Percentiles rank a stretch among this genome's conserved stretches.
These are phyloP conservation scores for Talaromyces islandicus DNA, from an alignment of 2,329 filamentous ascomycete species.

Conservation along the genomic window DNA sequence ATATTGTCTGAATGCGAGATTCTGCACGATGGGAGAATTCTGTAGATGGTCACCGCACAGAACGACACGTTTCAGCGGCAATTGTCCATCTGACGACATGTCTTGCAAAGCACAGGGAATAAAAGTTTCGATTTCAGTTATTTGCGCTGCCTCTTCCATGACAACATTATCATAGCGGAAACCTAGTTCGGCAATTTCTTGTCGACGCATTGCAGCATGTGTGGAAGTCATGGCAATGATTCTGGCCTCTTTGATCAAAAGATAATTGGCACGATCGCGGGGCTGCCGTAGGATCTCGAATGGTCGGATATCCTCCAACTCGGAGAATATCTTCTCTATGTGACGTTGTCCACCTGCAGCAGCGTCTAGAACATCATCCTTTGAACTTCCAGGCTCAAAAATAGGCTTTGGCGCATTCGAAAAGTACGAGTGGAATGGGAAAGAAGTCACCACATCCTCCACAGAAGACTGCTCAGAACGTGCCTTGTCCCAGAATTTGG, in stretches of 20 bases:
- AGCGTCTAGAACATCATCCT: constrained; percentile 66
- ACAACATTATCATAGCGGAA: constrained; percentile 97
- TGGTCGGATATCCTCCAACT: constrained; percentile 86
- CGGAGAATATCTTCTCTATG: constrained; percentile 81
- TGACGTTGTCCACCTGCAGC: constrained; percentile 82
- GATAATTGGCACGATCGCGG: constrained; percentile 91
- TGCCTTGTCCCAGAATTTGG: constrained; percentile 66
- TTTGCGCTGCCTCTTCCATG: constrained; percentile 97
- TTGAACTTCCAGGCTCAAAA: constrained; percentile 62
- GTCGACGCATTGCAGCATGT: constrained; percentile 87
- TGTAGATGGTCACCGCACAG: constrained; percentile 94
- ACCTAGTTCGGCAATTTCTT: constrained; percentile 84
- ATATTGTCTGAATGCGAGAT: constrained; percentile 87
- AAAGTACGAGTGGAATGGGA: constrained; percentile 88
- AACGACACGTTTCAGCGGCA: constrained; percentile 78
- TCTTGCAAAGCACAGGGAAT: constrained; percentile 91
- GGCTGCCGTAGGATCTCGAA: constrained; percentile 89
- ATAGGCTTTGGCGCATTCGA: constrained; percentile 79
- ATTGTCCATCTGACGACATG: constrained; percentile 62
- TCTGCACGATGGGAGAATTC: constrained; percentile 94
- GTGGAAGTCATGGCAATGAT: constrained; percentile 99
- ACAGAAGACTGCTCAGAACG: constrained; percentile 51
- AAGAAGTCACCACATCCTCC: constrained; percentile 62
- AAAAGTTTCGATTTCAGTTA: constrained; percentile 96
- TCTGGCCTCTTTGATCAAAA: constrained; percentile 90